These are phyloP conservation scores for Pyrenophora seminiperda DNA, from an alignment of 2,329 filamentous ascomycete species.

Conservation along the genomic window DNA sequence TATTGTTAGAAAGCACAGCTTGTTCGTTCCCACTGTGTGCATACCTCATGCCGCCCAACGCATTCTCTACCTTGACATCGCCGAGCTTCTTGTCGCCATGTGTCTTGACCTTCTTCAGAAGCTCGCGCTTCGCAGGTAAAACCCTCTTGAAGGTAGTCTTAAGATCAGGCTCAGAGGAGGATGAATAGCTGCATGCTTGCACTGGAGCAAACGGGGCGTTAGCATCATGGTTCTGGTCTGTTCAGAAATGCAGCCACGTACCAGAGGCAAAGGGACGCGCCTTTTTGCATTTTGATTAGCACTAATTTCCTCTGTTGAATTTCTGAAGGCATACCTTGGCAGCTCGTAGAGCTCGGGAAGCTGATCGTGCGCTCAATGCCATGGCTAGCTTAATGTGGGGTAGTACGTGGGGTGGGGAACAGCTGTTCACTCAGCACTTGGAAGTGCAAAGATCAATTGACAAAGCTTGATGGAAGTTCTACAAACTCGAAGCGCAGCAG, in stretches of 20 bases:
- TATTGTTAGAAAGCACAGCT: slow-evolving; percentile 14
- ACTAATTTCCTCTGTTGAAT: not conserved
- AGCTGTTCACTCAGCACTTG: slow-evolving; percentile 17
- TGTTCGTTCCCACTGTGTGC: not conserved
- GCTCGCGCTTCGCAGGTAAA: slow-evolving; percentile 91
- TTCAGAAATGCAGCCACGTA: slow-evolving; percentile 36
- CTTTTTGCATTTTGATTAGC: not conserved
- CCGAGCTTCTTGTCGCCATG: slow-evolving; percentile 82
- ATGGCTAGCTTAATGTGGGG: slow-evolving; percentile 53
- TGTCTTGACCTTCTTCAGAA: slow-evolving; percentile 91
- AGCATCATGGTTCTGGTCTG: slow-evolving; percentile 8
- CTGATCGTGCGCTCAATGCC: slow-evolving; percentile 67
- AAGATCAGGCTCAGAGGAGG: slow-evolving; percentile 81
- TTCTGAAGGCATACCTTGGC: slow-evolving; percentile 61
- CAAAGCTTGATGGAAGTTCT: slow-evolving; percentile 5
- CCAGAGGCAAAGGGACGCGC: slow-evolving; percentile 43
- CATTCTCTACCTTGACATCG: slow-evolving; percentile 91
- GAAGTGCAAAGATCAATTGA: not conserved
- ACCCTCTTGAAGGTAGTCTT: slow-evolving; percentile 82
- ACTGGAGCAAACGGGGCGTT: slow-evolving; percentile 32
- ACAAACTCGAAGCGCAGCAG: slow-evolving; percentile 4
- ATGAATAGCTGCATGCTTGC: slow-evolving; percentile 67
- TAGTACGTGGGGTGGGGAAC: slow-evolving; percentile 32
- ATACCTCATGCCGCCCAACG: slow-evolving; percentile 90
- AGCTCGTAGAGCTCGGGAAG: slow-evolving; percentile 66